A percentile compares a stretch with the other conserved stretches of the same genome.
Evolutionary conservation across 164 flowering plant species (phyloP).

Genomic region (Protea cynaroides): DNA sequence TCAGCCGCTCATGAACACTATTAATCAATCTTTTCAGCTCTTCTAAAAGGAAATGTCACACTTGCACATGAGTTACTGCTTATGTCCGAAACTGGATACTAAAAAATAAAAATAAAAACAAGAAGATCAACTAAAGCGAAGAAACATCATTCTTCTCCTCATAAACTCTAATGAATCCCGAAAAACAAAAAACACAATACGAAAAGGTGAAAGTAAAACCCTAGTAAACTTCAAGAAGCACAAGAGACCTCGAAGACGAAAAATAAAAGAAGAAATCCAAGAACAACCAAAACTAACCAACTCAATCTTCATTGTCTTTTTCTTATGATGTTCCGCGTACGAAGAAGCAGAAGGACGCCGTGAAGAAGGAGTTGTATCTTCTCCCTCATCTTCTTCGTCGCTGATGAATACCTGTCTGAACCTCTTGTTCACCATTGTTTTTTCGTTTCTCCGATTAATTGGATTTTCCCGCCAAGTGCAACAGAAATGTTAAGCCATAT

Average conservation of each 20-base stretch:
- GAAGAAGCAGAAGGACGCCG: constrained; percentile 5
- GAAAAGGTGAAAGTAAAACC: background rate
- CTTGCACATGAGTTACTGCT: too few species aligned
- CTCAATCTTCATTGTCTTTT: constrained; percentile 11
- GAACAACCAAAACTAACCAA: constrained; percentile 41
- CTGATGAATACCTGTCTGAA: constrained; percentile 41
- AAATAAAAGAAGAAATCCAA: too few species aligned
- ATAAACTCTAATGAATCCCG: background rate
- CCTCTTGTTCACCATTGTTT: constrained; percentile 39
- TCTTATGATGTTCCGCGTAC: constrained; percentile 10
- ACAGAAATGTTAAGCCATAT: too few species aligned
- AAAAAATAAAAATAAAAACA: too few species aligned
- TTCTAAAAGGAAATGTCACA: too few species aligned
- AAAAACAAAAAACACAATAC: background rate
- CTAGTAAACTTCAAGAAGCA: background rate
- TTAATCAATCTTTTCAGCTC: too few species aligned
- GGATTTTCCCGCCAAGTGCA: background rate
- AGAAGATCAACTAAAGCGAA: background rate
- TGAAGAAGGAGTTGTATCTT: constrained; percentile 10
- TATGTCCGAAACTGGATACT: too few species aligned
- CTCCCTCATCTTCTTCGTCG: constrained; percentile 62
- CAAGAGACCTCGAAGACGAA: background rate
- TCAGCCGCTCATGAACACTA: too few species aligned
- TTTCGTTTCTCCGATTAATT: background rate
- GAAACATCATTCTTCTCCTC: background rate